phyloP scores from a whole-genome alignment of 2,329 filamentous ascomycete genomes.

The Fusarium musae region DNA sequence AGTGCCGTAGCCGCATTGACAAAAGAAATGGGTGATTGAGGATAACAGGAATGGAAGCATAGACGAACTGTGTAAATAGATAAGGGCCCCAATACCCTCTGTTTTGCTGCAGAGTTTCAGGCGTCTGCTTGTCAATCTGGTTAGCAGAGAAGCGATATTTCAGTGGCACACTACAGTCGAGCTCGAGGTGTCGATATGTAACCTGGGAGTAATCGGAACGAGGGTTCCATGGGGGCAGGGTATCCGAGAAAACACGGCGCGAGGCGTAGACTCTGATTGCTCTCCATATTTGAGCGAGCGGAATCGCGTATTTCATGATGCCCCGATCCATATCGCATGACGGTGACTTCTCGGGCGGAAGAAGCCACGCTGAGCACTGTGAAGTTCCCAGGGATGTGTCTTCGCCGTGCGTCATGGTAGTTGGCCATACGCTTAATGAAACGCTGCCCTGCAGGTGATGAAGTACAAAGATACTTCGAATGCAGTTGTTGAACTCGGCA shows the following conservation, averaged over 20 bases:
- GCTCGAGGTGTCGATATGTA: not conserved
- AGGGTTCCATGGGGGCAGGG: not conserved
- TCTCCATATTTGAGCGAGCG: not conserved
- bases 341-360: not conserved
- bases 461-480: not conserved
- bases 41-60: conserved; percentile 2
- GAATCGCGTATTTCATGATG: not conserved
- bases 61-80: not conserved
- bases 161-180: not conserved
- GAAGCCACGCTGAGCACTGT: not conserved
- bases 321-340: not conserved
- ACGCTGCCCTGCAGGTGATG: not conserved
- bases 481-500: not conserved
- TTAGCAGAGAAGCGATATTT: conserved; percentile 1
- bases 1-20: not conserved
- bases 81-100: not conserved
- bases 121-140: not conserved
- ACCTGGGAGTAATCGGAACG: not conserved
- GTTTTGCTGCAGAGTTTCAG: not conserved
- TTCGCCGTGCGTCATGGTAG: not conserved
- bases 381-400: not conserved
- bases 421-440: not conserved
- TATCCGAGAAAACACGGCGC: not conserved
- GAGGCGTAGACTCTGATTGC: not conserved
- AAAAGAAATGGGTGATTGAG: not conserved